phyloP scores from a whole-genome alignment of 2,329 filamentous ascomycete genomes.

The Xylogone sp. region DNA sequence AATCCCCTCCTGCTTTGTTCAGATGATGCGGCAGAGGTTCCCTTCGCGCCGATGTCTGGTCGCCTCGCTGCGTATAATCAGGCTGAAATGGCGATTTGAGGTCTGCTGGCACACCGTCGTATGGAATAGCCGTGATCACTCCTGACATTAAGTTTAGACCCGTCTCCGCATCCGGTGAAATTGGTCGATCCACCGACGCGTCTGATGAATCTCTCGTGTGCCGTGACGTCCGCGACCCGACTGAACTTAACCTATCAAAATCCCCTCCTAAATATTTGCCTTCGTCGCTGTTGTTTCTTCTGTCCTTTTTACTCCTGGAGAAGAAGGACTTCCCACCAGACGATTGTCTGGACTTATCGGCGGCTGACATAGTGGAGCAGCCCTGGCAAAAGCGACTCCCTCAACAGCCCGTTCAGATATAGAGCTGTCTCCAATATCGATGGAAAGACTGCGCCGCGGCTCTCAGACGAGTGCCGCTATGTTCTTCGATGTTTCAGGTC shows the following conservation, averaged over 20 bases:
- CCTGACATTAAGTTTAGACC: slow-evolving; percentile 73
- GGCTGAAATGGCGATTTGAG: slow-evolving; percentile 66
- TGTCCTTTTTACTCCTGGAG: slow-evolving; percentile 80
- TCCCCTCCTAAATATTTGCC: slow-evolving; percentile 49
- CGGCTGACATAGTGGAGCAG: slow-evolving; percentile 48
- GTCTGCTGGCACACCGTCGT: slow-evolving; percentile 66
- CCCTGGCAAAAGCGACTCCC: slow-evolving; percentile 13
- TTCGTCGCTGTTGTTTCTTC: slow-evolving; percentile 58
- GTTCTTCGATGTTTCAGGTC: slow-evolving; percentile 23
- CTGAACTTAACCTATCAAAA: slow-evolving; percentile 56
- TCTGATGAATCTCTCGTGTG: slow-evolving; percentile 71
- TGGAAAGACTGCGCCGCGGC: slow-evolving; percentile 15
- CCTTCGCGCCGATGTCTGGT: slow-evolving; percentile 59
- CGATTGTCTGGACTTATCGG: slow-evolving; percentile 78
- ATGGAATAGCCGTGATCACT: slow-evolving; percentile 83
- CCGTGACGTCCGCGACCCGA: slow-evolving; percentile 68
- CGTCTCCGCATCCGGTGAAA: slow-evolving; percentile 57
- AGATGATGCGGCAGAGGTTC: slow-evolving; percentile 80
- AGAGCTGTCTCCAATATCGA: slow-evolving; percentile 6
- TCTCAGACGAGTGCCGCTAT: slow-evolving; percentile 16
- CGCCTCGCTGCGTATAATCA: slow-evolving; percentile 67
- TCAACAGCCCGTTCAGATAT: slow-evolving; percentile 10
- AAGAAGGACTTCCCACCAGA: slow-evolving; percentile 79
- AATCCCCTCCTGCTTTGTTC: slow-evolving; percentile 74
- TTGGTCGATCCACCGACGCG: slow-evolving; percentile 66